Evolutionary conservation across 2,329 filamentous ascomycete genomes (phyloP).

Genomic region (Dothistroma pini): DNA sequence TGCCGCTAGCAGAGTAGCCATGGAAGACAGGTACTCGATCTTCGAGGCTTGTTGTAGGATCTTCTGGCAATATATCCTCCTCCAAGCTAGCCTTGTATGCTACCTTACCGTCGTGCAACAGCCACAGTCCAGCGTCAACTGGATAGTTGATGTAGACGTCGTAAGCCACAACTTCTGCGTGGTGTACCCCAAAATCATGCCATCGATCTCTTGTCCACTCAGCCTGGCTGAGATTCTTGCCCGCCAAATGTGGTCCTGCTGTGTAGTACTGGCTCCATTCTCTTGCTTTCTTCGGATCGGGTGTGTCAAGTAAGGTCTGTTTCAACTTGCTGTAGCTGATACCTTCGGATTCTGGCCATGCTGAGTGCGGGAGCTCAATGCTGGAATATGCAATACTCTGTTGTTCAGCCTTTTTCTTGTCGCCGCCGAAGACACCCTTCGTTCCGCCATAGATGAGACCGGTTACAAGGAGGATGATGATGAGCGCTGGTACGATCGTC

Average conservation of each 20-base stretch:
- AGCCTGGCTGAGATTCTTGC: constrained; percentile 51
- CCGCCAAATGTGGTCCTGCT: constrained; percentile 49
- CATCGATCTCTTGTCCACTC: constrained; percentile 50
- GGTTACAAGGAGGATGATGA: constrained; percentile 37
- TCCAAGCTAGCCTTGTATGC: constrained; percentile 61
- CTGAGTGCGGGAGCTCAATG: constrained; percentile 32
- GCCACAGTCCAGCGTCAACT: constrained; percentile 38
- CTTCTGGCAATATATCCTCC: constrained; percentile 80
- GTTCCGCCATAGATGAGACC: constrained; percentile 38
- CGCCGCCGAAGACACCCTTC: constrained; percentile 32
- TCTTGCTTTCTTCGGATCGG: constrained; percentile 49
- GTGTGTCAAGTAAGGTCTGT: constrained; percentile 52
- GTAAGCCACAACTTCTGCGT: constrained; percentile 46
- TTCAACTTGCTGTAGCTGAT: constrained; percentile 55
- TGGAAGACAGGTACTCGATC: constrained; percentile 86
- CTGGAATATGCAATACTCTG: constrained; percentile 18
- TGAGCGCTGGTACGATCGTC: constrained; percentile 37
- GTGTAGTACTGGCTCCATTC: constrained; percentile 52
- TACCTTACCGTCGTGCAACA: constrained; percentile 39
- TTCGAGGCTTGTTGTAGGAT: constrained; percentile 68
- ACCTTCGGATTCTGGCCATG: constrained; percentile 45
- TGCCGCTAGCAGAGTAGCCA: constrained; percentile 87
- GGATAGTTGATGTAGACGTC: constrained; percentile 53
- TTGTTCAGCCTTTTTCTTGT: constrained; percentile 22
- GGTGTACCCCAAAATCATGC: constrained; percentile 47